phyloP scores from a whole-genome alignment of 371 early-diverging fungal species.

The Mucor irregularis region DNA sequence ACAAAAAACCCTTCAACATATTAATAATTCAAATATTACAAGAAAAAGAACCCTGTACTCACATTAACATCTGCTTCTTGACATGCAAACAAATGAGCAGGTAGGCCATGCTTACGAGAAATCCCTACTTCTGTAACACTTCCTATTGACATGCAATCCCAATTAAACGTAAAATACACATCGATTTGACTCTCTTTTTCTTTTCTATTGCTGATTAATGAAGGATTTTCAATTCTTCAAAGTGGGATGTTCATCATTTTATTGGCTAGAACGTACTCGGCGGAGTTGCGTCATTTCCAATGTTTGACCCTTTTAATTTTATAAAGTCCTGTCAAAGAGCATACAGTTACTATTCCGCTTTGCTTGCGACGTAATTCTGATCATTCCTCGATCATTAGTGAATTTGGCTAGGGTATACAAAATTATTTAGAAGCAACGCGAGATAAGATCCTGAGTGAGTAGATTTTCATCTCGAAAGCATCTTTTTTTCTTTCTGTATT shows the following conservation, averaged over 20 bases:
- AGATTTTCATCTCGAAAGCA: no score
- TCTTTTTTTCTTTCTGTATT: neutral
- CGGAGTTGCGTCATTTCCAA: conserved; percentile 9
- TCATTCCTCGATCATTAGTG: no score
- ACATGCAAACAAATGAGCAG: no score
- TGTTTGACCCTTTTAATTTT: neutral
- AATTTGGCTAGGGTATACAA: neutral
- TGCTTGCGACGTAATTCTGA: neutral
- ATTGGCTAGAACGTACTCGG: neutral
- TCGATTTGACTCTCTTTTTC: neutral
- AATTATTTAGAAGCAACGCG: neutral
- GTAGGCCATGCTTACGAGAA: no score
- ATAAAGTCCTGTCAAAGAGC: neutral
- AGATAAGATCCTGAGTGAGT: no score
- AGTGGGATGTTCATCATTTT: neutral
- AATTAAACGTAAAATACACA: neutral
- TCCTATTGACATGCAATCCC: neutral
- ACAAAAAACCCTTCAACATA: no score
- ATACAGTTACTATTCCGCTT: no score
- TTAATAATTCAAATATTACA: neutral
- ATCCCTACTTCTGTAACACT: neutral
- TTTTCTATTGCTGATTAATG: neutral
- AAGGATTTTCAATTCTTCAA: neutral
- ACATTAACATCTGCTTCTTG: neutral
- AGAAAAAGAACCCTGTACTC: neutral